Conservation (phyloP, 768 basidiomycete genomes). For the Heimioporus sp. region DNA sequence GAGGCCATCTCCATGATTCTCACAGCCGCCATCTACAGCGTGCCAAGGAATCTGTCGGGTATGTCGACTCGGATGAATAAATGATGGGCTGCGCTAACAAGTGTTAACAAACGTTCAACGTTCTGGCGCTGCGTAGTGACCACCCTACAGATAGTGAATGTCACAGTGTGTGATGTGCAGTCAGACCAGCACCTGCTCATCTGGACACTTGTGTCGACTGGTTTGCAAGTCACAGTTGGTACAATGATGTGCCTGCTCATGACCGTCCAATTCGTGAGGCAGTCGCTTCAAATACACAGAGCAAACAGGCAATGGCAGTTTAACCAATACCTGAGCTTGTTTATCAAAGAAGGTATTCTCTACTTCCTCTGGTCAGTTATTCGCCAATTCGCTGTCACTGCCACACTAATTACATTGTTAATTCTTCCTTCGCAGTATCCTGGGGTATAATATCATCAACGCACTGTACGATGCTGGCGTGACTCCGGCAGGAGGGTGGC, state of each 20-base stretch:
- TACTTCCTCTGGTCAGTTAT: too few species aligned
- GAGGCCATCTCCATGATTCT: background rate
- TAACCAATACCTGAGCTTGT: background rate
- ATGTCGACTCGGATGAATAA: background rate
- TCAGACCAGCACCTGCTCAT: background rate
- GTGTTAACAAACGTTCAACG: background rate
- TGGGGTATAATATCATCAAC: too few species aligned
- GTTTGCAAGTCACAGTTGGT: background rate
- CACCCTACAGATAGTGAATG: background rate
- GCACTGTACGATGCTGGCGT: too few species aligned
- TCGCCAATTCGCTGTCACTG: too few species aligned
- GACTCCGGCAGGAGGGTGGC: too few species aligned
- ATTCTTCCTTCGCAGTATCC: too few species aligned
- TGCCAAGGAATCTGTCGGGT: background rate
- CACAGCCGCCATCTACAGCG: background rate
- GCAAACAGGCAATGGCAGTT: background rate
- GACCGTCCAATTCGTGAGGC: background rate
- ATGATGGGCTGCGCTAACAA: background rate
- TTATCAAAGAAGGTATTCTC: background rate
- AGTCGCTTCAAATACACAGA: background rate
- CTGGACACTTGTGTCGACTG: background rate
- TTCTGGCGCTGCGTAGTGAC: background rate
- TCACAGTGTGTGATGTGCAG: background rate
- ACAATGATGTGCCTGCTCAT: background rate
- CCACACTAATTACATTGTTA: too few species aligned